phyloP scores from a whole-genome alignment of 2,329 filamentous ascomycete genomes.

The Fusarium aywerte region DNA sequence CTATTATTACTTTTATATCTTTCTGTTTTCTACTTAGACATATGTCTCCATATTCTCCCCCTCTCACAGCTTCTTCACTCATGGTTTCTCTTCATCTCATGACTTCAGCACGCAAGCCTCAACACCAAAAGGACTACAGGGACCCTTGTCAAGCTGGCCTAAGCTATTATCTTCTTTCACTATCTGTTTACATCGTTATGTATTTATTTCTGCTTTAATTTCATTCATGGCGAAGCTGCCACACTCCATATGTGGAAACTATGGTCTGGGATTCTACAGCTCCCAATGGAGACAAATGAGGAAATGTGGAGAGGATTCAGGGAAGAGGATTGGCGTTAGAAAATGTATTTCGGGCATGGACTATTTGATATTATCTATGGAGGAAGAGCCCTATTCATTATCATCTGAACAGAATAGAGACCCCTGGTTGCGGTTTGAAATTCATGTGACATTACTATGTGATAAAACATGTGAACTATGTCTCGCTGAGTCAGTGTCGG shows the following conservation, averaged over 20 bases:
- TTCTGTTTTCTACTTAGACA: slow-evolving; percentile 5
- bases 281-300: background rate
- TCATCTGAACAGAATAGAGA: slow-evolving; percentile 1
- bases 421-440: slow-evolving; percentile 19
- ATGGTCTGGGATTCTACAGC: background rate
- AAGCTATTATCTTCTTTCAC: background rate
- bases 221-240: slow-evolving; percentile 5
- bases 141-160: background rate
- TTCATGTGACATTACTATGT: slow-evolving; percentile 1
- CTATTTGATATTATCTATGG: slow-evolving; percentile 2
- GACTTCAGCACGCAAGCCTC: slow-evolving; percentile 18
- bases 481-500: too few species aligned
- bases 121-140: slow-evolving; percentile 4
- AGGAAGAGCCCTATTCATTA: background rate
- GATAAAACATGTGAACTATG: background rate
- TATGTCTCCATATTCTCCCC: background rate
- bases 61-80: background rate
- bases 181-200: background rate
- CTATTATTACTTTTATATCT: slow-evolving; percentile 2
- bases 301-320: background rate
- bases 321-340: slow-evolving; percentile 15
- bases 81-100: slow-evolving; percentile 7
- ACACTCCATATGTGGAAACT: background rate
- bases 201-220: slow-evolving; percentile 9
- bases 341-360: slow-evolving; percentile 1